Percentiles rank a stretch among this genome's conserved stretches.
Conservation (phyloP, 1,139 yeast genomes). For the Martiniozyma asiatica region DNA sequence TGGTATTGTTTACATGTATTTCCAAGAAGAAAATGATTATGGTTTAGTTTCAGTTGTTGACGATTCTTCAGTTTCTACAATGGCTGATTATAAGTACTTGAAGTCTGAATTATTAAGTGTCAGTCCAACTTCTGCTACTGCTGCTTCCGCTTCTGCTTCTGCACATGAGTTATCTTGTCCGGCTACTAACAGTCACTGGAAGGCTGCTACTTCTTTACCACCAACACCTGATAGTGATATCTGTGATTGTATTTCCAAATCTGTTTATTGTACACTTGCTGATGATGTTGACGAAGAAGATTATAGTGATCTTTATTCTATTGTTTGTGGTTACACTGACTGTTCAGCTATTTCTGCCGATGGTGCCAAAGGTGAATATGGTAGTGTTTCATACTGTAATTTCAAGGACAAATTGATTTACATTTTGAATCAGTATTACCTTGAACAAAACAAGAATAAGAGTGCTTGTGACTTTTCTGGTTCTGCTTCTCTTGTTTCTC, state of each 20-base stretch:
- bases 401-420: constrained; percentile 52
- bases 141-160: constrained; percentile 34
- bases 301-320: constrained; percentile 44
- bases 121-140: constrained; percentile 43
- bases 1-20: constrained; percentile 78
- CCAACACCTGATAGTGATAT: constrained; percentile 58
- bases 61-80: constrained; percentile 36
- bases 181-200: constrained; percentile 37
- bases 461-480: constrained; percentile 62
- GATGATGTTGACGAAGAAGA: constrained; percentile 36
- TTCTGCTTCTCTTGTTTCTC: constrained; percentile 34
- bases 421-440: constrained; percentile 55
- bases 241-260: constrained; percentile 47
- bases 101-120: constrained; percentile 40
- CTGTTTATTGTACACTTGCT: constrained; percentile 43
- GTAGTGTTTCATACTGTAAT: constrained; percentile 55
- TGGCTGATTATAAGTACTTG: constrained; percentile 50
- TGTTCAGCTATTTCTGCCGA: constrained; percentile 47
- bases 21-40: constrained; percentile 60
- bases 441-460: constrained; percentile 29
- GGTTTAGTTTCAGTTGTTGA: constrained; percentile 46
- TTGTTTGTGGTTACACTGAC: constrained; percentile 40
- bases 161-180: constrained; percentile 42
- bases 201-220: constrained; percentile 54
- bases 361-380: constrained; percentile 52